phyloP scores from a whole-genome alignment of 2,329 filamentous ascomycete genomes.

The Fusarium sp. region DNA sequence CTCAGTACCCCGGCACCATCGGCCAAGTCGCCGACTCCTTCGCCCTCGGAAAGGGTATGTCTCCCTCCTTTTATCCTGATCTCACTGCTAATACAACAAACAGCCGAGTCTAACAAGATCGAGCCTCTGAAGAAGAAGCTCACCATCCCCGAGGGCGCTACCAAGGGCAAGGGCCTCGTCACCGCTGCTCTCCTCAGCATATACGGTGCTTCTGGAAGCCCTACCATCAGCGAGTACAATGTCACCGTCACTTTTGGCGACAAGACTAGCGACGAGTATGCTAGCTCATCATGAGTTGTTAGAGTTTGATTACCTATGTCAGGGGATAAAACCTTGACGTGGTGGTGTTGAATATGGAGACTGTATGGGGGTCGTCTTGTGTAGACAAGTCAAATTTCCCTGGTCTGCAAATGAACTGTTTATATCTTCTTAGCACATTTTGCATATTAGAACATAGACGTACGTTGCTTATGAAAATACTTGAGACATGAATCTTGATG shows the following conservation, averaged over 20 bases:
- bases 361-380: background rate
- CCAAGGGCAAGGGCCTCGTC: constrained; percentile 39
- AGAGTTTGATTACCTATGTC: background rate
- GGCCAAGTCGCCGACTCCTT: constrained; percentile 43
- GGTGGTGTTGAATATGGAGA: constrained; percentile 18
- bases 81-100: background rate
- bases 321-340: background rate
- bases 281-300: background rate
- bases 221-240: constrained; percentile 40
- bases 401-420: background rate
- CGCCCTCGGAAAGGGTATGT: constrained; percentile 50
- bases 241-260: constrained; percentile 36
- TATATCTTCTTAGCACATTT: background rate
- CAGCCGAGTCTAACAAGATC: constrained; percentile 29
- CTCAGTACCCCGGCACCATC: constrained; percentile 42
- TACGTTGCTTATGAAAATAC: background rate
- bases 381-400: background rate
- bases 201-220: constrained; percentile 38
- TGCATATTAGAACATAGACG: constrained; percentile 6
- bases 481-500: background rate
- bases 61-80: background rate
- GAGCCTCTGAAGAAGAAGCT: constrained; percentile 43
- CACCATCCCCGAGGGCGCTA: constrained; percentile 32
- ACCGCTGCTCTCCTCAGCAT: constrained; percentile 43
- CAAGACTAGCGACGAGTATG: constrained; percentile 39